Conservation (phyloP, 2,329 filamentous ascomycete genomes). For the Sphaerulina populicola region DNA sequence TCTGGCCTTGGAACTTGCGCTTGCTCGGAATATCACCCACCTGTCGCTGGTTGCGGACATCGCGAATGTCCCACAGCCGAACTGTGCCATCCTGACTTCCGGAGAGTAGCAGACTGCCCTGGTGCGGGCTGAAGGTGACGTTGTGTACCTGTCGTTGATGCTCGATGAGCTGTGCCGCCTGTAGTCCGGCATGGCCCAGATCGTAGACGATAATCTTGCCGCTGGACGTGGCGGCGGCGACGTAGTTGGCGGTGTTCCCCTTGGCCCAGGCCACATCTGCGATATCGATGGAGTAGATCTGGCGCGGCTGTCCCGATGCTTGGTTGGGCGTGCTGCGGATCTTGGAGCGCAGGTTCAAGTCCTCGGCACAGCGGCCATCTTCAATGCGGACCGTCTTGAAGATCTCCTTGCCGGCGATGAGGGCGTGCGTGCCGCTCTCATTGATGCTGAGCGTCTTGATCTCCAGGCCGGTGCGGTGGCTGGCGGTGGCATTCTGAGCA, state of each 20-base stretch:
- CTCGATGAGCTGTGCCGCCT: slow-evolving; percentile 55
- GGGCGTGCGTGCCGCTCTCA: slow-evolving; percentile 53
- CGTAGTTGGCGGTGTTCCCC: slow-evolving; percentile 50
- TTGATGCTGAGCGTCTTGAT: slow-evolving; percentile 58
- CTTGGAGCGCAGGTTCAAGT: slow-evolving; percentile 54
- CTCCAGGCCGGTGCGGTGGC: slow-evolving; percentile 56
- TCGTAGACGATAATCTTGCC: slow-evolving; percentile 59
- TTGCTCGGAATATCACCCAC: slow-evolving; percentile 48
- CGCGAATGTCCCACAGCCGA: slow-evolving; percentile 56
- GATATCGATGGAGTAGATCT: slow-evolving; percentile 47
- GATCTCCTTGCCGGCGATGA: slow-evolving; percentile 58
- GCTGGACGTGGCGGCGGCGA: slow-evolving; percentile 57
- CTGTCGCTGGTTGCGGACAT: slow-evolving; percentile 36
- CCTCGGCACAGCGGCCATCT: slow-evolving; percentile 51
- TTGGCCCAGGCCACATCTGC: slow-evolving; percentile 62
- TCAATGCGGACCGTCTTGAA: slow-evolving; percentile 55
- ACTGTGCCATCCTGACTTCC: slow-evolving; percentile 58
- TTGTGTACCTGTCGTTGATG: slow-evolving; percentile 59
- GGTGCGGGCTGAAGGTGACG: slow-evolving; percentile 56
- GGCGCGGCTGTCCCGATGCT: slow-evolving; percentile 41
- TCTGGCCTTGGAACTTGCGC: slow-evolving; percentile 49
- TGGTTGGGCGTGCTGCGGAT: slow-evolving; percentile 52
- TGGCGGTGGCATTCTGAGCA: slow-evolving; percentile 47
- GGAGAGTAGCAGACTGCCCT: slow-evolving; percentile 53
- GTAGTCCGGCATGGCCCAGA: slow-evolving; percentile 52